These are phyloP conservation scores for Ulvella scutata DNA, from an alignment of 139 green algal genomes.

Conservation along the genomic window DNA sequence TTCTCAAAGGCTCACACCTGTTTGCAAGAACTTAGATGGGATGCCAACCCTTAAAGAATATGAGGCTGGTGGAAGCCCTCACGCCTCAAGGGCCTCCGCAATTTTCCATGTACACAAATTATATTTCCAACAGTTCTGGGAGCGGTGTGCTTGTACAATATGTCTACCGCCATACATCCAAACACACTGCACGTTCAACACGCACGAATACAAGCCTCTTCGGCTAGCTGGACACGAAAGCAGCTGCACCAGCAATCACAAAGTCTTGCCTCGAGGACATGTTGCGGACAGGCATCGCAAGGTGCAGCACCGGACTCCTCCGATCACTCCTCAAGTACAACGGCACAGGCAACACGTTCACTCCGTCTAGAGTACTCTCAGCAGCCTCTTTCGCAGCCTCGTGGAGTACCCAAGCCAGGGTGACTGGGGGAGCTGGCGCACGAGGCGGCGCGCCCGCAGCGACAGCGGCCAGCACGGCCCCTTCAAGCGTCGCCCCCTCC, in stretches of 20 bases:
- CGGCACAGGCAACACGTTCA: background rate
- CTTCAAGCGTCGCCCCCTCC: constrained; percentile 24
- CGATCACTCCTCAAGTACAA: constrained; percentile 3
- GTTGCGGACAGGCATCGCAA: background rate
- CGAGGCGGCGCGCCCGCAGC: constrained; percentile 16
- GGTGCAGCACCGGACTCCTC: background rate
- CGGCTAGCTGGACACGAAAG: background rate
- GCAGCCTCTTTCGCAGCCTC: background rate
- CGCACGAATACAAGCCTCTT: too few species aligned
- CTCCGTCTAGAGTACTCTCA: background rate
- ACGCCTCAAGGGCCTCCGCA: too few species aligned
- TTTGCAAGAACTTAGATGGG: too few species aligned
- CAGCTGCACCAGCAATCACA: background rate
- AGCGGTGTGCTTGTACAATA: too few species aligned
- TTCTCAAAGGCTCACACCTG: too few species aligned
- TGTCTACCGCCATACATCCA: too few species aligned
- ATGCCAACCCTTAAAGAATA: too few species aligned
- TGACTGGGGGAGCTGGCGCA: constrained; percentile 13
- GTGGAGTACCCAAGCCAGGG: constrained; percentile 32
- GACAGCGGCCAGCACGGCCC: constrained; percentile 2
- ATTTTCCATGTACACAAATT: too few species aligned
- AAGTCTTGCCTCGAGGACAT: background rate
- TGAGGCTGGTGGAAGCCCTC: too few species aligned
- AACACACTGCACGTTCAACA: too few species aligned
- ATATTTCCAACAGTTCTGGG: too few species aligned